Conservation (phyloP, 352 stramenopile genomes). For the Globisporangium paroecandrum region DNA sequence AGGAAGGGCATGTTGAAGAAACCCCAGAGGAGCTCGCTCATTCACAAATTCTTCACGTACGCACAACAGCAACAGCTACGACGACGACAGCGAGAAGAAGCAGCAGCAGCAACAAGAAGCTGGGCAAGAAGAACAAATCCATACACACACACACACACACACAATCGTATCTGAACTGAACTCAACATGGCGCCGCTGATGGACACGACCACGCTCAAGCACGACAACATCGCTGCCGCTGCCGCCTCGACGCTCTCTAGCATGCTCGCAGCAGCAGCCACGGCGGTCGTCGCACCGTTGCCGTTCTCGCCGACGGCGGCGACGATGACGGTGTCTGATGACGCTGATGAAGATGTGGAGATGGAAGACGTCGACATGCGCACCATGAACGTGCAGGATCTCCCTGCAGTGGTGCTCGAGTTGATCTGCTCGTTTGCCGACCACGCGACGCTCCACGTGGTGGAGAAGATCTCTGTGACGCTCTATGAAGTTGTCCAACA, state of each 20-base stretch:
- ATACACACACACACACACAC: neutral
- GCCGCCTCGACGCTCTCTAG: slow-evolving; percentile 7
- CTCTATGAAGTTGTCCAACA: slow-evolving; percentile 36
- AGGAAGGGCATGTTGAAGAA: slow-evolving; percentile 6
- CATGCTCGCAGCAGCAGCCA: slow-evolving; percentile 4
- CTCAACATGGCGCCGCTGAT: slow-evolving; percentile 18
- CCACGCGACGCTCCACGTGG: slow-evolving; percentile 46
- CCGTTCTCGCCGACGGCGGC: slow-evolving; percentile 9
- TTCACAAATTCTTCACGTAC: slow-evolving; percentile 9
- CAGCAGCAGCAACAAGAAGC: neutral
- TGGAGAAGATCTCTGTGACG: slow-evolving; percentile 36
- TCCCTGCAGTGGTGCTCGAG: slow-evolving; percentile 46
- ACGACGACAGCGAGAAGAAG: neutral
- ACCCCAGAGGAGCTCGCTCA: neutral
- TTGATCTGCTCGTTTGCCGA: slow-evolving; percentile 57
- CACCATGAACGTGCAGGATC: slow-evolving; percentile 16
- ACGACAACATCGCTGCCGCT: slow-evolving; percentile 4
- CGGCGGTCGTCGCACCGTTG: slow-evolving; percentile 10
- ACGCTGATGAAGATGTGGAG: neutral
- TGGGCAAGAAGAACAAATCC: neutral
- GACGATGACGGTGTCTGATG: neutral
- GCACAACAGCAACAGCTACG: slow-evolving; percentile 5
- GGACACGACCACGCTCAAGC: slow-evolving; percentile 17
- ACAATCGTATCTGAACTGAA: neutral
- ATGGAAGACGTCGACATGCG: neutral